A percentile compares a stretch with the other conserved stretches of the same genome.
Evolutionary conservation across 2,329 filamentous ascomycete genomes (phyloP).

Genomic region (Fusarium goolgardi): DNA sequence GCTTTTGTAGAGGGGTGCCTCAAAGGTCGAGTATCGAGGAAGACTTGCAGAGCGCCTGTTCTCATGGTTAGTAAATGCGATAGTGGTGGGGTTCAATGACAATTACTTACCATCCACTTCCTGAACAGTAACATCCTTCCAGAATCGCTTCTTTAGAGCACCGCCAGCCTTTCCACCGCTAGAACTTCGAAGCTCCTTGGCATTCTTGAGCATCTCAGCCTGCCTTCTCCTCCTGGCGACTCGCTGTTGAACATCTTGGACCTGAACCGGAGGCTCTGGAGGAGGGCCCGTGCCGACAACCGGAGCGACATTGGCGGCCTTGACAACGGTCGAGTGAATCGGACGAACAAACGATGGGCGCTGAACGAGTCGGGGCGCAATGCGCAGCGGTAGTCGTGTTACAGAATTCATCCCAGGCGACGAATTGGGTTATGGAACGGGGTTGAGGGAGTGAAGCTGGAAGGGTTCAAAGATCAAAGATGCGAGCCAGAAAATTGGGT

Average conservation of each 20-base stretch:
- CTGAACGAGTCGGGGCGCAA: constrained; percentile 46
- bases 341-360: constrained; percentile 40
- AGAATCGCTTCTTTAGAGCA: constrained; percentile 78
- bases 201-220: constrained; percentile 65
- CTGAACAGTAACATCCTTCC: constrained; percentile 82
- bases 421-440: constrained; percentile 11
- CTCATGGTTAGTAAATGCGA: constrained; percentile 17
- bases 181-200: constrained; percentile 59
- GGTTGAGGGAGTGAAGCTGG: constrained; percentile 21
- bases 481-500: constrained; percentile 41
- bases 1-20: constrained; percentile 79
- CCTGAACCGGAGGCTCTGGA: constrained; percentile 64
- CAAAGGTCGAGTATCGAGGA: constrained; percentile 82
- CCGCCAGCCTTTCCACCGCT: constrained; percentile 55
- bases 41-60: constrained; percentile 66
- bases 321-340: constrained; percentile 51
- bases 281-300: constrained; percentile 69
- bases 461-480: constrained; percentile 15
- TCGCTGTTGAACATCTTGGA: constrained; percentile 56
- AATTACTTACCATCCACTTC: constrained; percentile 69
- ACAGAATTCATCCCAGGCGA: constrained; percentile 55
- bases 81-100: neutral
- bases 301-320: constrained; percentile 62
- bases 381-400: constrained; percentile 54
- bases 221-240: constrained; percentile 65